phyloP scores from a whole-genome alignment of 2,329 filamentous ascomycete genomes.

The Domatiomyces globalis region DNA sequence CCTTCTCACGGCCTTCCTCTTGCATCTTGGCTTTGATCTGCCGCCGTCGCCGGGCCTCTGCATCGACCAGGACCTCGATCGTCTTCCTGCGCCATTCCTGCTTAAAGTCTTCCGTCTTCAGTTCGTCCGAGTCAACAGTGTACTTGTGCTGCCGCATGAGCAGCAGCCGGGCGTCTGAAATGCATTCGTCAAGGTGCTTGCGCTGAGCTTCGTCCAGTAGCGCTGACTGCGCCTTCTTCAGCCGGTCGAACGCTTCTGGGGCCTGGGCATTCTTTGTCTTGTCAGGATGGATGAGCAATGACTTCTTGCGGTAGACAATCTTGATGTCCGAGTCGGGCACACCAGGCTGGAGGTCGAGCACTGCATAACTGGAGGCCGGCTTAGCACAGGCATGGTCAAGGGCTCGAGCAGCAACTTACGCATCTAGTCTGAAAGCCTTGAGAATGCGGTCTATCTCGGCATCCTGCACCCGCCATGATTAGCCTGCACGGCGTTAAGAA shows the following conservation, averaged over 20 bases:
- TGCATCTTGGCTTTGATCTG: slow-evolving; percentile 91
- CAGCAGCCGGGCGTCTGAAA: slow-evolving; percentile 88
- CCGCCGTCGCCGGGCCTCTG: slow-evolving; percentile 68
- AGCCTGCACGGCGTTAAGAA: slow-evolving; percentile 9
- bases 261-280: slow-evolving; percentile 85
- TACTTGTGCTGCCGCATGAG: slow-evolving; percentile 90
- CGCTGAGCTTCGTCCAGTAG: slow-evolving; percentile 92
- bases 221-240: slow-evolving; percentile 85
- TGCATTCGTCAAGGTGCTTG: slow-evolving; percentile 75
- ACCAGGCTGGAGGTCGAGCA: slow-evolving; percentile 88
- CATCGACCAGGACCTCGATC: slow-evolving; percentile 78
- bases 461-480: slow-evolving; percentile 44
- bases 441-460: slow-evolving; percentile 90
- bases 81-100: slow-evolving; percentile 82
- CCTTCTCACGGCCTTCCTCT: slow-evolving; percentile 83
- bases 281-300: slow-evolving; percentile 96
- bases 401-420: slow-evolving; percentile 31
- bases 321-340: slow-evolving; percentile 96
- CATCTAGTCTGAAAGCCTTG: slow-evolving; percentile 69
- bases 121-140: slow-evolving; percentile 76
- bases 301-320: slow-evolving; percentile 84
- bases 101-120: slow-evolving; percentile 64
- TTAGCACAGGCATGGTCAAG: slow-evolving; percentile 5
- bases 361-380: slow-evolving; percentile 53
- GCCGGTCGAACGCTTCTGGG: slow-evolving; percentile 87